These are phyloP conservation scores for Dalbergia cultrata DNA, from an alignment of 306 rosid genomes.

Conservation along the genomic window DNA sequence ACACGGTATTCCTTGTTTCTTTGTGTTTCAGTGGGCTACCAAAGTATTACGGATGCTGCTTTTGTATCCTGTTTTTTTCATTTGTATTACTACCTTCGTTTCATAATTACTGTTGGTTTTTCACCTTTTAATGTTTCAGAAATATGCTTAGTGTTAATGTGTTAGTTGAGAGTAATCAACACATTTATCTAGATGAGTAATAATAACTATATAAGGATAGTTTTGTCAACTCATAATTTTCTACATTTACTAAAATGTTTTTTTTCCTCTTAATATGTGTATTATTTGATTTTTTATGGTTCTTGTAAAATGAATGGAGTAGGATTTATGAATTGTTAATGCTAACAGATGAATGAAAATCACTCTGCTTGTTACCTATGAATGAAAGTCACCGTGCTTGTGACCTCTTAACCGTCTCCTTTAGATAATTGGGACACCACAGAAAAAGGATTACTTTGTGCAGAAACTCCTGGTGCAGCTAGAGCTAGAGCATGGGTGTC, in stretches of 20 bases:
- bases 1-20: slow-evolving; percentile 36
- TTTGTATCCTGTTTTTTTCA: slow-evolving; percentile 75
- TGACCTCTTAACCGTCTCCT: slow-evolving; percentile 55
- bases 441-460: slow-evolving; percentile 97
- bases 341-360: slow-evolving; percentile 14
- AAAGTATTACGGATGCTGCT: slow-evolving; percentile 95
- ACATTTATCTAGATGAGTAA: no score
- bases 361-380: slow-evolving; percentile 3
- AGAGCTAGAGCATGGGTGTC: slow-evolving; percentile 85
- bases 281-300: no score
- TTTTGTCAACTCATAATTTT: no score
- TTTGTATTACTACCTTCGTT: neutral
- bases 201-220: no score
- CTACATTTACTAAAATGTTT: no score
- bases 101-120: no score
- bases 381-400: neutral
- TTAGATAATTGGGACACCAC: slow-evolving; percentile 95
- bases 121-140: no score
- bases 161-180: no score
- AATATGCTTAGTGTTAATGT: no score
- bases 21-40: slow-evolving; percentile 74
- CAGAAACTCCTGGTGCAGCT: slow-evolving; percentile 98
- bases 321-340: slow-evolving; percentile 4
- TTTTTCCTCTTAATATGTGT: no score
- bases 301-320: no score